Base-by-base conservation (phyloP, 2,329 filamentous ascomycete genomes). In the Emydomyces testavorans region DNA sequence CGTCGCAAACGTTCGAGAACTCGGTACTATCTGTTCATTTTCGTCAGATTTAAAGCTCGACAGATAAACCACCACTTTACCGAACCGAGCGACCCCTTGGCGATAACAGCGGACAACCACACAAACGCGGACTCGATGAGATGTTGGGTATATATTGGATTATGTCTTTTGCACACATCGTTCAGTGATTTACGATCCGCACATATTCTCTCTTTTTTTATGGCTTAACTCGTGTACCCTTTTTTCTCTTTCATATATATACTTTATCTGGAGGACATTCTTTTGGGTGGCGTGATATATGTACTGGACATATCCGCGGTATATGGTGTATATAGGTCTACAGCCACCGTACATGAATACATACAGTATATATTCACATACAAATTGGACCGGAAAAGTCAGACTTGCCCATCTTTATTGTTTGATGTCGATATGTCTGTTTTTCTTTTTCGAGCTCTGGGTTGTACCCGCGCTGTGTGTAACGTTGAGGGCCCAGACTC, bases 121-220 rank as follows among this genome's bases (percentile, higher is more conserved):
- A 35, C 13, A 36, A 26, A 21, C 18, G 16, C 8, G 20, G 32
- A 13, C 11, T 34, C 36, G n/a, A 36, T 26, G 11, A 38, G 23
- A 29, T 24, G 23, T 38, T 21, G 34, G 15, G 15, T 31, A 23
- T 37, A 37, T 46, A 36, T 36, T 20, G 21, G 21, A 3, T 41
- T 40, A 46, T 23, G 6, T 34, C 8, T 39, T 47, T 47, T 36
- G 6, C 28, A 36, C 36, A 47, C 36, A 46, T 39, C 40, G 13
- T 40, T 47, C 8, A 34, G 6, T 46, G 23, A 29, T 31, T 43
- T 40, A 2, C 20, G 36, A 28, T 11, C 35, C 45, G 13, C 21
- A 28, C 36, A 47, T 18, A 36, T 13, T 15, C 42, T 20, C 45
- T 40, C 45, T 40, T 40, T 41, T n/a, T 26, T 39, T 3, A 35